These are phyloP conservation scores for Fusarium sterilihyphosum DNA, from an alignment of 2,329 filamentous ascomycete genomes.

Conservation along the genomic window DNA sequence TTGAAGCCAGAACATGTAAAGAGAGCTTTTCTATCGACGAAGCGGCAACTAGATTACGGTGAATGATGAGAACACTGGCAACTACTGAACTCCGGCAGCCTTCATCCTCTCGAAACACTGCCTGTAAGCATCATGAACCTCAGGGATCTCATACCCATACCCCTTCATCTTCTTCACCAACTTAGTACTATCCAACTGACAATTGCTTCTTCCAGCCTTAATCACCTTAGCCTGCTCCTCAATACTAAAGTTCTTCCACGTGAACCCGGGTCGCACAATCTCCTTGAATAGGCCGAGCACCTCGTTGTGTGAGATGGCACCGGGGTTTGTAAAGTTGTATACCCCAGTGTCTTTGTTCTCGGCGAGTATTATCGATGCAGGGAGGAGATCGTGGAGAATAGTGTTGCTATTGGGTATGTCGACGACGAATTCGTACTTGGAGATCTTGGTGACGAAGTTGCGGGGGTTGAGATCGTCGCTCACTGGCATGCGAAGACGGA, in stretches of 20 bases:
- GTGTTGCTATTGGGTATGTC: slow-evolving; percentile 76
- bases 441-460: slow-evolving; percentile 76
- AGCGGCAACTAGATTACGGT: fast-evolving
- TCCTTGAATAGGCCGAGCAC: slow-evolving; percentile 71
- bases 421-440: slow-evolving; percentile 71
- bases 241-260: slow-evolving; percentile 73
- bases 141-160: slow-evolving; percentile 67
- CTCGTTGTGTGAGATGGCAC: slow-evolving; percentile 77
- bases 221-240: slow-evolving; percentile 75
- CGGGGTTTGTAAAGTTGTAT: slow-evolving; percentile 77
- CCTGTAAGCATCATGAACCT: slow-evolving; percentile 69
- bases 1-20: background rate
- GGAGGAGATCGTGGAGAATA: slow-evolving; percentile 71
- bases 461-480: slow-evolving; percentile 73
- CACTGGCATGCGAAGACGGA: slow-evolving; percentile 75
- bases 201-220: slow-evolving; percentile 72
- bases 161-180: slow-evolving; percentile 67
- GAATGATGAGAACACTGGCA: fast-evolving
- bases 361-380: slow-evolving; percentile 67
- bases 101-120: slow-evolving; percentile 7
- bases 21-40: background rate
- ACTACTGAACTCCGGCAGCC: background rate
- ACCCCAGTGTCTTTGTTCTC: slow-evolving; percentile 70
- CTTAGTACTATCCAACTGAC: slow-evolving; percentile 70
- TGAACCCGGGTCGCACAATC: slow-evolving; percentile 68